Conservation (phyloP, 768 basidiomycete species). For the Leccinum uliginosum region DNA sequence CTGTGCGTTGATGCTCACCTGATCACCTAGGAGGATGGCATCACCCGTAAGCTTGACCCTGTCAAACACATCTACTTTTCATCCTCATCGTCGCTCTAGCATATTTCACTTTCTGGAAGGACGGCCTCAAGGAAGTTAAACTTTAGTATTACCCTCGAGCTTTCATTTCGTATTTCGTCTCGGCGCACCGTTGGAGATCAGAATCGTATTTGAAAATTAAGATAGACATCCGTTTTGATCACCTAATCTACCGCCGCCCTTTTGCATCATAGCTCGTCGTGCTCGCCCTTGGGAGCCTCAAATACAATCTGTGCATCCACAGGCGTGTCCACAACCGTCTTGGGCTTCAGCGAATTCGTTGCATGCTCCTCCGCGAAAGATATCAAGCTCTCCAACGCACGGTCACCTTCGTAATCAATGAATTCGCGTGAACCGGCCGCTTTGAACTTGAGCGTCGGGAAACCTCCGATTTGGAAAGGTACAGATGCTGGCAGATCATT, state of each 20-base stretch:
- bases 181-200: constrained; percentile 7
- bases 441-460: constrained; percentile 98
- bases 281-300: constrained; percentile 23
- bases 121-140: constrained; percentile 83
- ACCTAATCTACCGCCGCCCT: constrained; percentile 10
- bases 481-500: constrained; percentile 91
- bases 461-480: constrained; percentile 81
- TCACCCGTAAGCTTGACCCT: constrained; percentile 59
- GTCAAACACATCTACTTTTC: neutral
- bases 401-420: constrained; percentile 91
- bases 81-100: constrained; percentile 40
- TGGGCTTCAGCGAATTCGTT: constrained; percentile 60
- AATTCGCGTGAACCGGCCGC: constrained; percentile 82
- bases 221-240: constrained; percentile 22
- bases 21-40: constrained; percentile 59
- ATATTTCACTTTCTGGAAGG: constrained; percentile 94
- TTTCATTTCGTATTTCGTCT: neutral
- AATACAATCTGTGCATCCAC: constrained; percentile 23
- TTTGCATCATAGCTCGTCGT: constrained; percentile 28
- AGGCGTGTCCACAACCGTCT: constrained; percentile 19
- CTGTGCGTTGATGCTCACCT: constrained; percentile 7
- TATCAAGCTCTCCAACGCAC: constrained; percentile 79
- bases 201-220: constrained; percentile 16
- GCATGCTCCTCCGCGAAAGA: constrained; percentile 80
- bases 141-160: constrained; percentile 37